These are phyloP conservation scores for Skeletonema marinoi DNA, from an alignment of 108 stramenopile genomes.

Conservation along the genomic window DNA sequence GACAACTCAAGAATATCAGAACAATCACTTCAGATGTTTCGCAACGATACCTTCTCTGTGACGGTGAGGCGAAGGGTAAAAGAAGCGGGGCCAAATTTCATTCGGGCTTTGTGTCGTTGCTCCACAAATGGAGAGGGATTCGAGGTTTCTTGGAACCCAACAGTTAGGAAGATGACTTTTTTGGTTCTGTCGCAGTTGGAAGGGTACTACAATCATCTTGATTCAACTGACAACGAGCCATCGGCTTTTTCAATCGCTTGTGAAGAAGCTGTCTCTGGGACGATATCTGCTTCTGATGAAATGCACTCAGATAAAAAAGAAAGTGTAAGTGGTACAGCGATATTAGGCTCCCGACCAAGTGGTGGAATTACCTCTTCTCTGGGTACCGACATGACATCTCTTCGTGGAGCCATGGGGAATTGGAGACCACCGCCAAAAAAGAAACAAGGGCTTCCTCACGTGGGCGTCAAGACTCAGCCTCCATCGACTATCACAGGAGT, in stretches of 20 bases:
- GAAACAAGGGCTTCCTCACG: constrained; percentile 14
- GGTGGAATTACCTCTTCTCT: constrained; percentile 1
- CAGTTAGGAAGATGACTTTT: constrained; percentile 85
- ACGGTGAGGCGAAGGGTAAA: constrained; percentile 44
- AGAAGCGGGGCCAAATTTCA: constrained; percentile 43
- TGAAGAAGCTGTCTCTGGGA: constrained; percentile 36
- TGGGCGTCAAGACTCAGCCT: constrained; percentile 38
- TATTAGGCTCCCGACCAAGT: constrained; percentile 17
- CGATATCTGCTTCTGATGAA: neutral
- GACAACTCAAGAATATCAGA: constrained; percentile 84
- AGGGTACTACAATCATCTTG: constrained; percentile 30
- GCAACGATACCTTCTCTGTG: constrained; percentile 55
- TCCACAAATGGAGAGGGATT: constrained; percentile 27
- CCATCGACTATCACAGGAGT: constrained; percentile 74
- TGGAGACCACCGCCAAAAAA: constrained; percentile 58
- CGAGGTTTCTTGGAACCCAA: constrained; percentile 84
- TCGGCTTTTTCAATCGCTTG: constrained; percentile 30
- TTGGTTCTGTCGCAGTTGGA: constrained; percentile 53
- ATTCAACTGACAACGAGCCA: neutral
- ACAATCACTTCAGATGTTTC: constrained; percentile 69
- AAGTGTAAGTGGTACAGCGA: constrained; percentile 13
- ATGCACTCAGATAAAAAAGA: neutral
- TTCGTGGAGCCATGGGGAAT: constrained; percentile 66
- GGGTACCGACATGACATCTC: constrained; percentile 40
- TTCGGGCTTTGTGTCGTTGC: constrained; percentile 66